Percentiles rank a stretch among this genome's conserved stretches.
Conservation (phyloP, 768 basidiomycete genomes). For the Phaeotremella skinneri region DNA sequence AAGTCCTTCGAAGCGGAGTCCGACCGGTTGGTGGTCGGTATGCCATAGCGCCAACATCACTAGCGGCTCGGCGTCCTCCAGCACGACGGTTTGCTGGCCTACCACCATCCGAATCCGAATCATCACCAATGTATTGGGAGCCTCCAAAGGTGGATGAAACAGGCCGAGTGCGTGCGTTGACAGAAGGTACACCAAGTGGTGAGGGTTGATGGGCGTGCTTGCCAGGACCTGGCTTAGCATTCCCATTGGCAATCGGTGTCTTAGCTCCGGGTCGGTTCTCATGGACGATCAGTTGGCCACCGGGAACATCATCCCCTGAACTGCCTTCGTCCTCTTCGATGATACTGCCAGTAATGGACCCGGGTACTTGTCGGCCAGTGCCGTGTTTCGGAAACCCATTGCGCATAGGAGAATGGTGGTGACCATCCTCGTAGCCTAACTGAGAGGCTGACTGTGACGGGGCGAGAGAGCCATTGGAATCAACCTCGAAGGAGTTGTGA, state of each 20-base stretch:
- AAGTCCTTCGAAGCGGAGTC: conserved; percentile 38
- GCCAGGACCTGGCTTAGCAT: neutral
- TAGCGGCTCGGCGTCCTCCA: conserved; percentile 43
- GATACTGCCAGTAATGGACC: conserved; percentile 49
- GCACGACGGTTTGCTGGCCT: conserved; percentile 14
- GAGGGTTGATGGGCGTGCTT: conserved; percentile 19
- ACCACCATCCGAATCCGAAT: conserved; percentile 20
- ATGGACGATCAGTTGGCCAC: conserved; percentile 43
- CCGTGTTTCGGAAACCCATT: conserved; percentile 26
- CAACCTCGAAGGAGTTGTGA: conserved; percentile 47
- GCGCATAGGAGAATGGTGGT: conserved; percentile 11
- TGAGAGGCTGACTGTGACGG: conserved; percentile 52
- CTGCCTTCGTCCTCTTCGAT: conserved; percentile 49
- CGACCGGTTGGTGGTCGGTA: conserved; percentile 40
- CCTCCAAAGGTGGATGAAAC: conserved; percentile 22
- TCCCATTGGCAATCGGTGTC: conserved; percentile 13
- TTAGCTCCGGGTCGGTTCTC: conserved; percentile 43
- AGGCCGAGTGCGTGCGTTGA: conserved; percentile 30
- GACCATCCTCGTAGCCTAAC: conserved; percentile 38
- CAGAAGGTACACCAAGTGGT: conserved; percentile 41
- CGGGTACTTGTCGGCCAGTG: conserved; percentile 17
- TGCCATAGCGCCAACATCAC: conserved; percentile 43
- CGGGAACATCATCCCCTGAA: conserved; percentile 40
- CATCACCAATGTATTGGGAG: conserved; percentile 9
- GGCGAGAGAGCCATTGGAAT: conserved; percentile 50